Evolutionary conservation across 2,329 filamentous ascomycete genomes (phyloP).

Genomic region (Cyclaneusma minus): DNA sequence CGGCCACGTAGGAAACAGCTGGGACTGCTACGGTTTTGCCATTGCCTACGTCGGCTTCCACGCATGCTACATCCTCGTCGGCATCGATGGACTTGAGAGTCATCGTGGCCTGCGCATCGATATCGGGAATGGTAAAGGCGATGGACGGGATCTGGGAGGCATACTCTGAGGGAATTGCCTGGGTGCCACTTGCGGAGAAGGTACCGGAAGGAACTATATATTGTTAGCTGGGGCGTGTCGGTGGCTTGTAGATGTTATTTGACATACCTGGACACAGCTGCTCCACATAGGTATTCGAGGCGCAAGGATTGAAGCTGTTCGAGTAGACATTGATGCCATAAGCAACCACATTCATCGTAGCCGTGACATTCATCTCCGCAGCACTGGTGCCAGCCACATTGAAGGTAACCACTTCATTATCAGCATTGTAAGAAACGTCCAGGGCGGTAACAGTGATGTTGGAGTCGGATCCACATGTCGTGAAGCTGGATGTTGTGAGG

Average conservation of each 20-base stretch:
- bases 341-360: constrained; percentile 48
- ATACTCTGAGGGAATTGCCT: constrained; percentile 56
- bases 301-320: constrained; percentile 74
- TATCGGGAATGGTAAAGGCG: constrained; percentile 80
- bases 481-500: constrained; percentile 69
- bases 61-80: constrained; percentile 58
- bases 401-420: constrained; percentile 59
- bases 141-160: constrained; percentile 69
- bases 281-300: constrained; percentile 44
- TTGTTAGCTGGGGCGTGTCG: constrained; percentile 9
- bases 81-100: constrained; percentile 49
- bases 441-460: constrained; percentile 57
- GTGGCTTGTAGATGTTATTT: too few relatives aligned
- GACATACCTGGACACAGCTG: constrained; percentile 67
- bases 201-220: constrained; percentile 50
- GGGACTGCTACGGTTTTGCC: constrained; percentile 66
- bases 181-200: constrained; percentile 59
- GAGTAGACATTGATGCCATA: constrained; percentile 73
- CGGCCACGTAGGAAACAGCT: constrained; percentile 71
- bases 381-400: constrained; percentile 66
- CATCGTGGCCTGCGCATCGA: constrained; percentile 72
- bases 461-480: constrained; percentile 45
- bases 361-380: constrained; percentile 65
- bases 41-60: constrained; percentile 69
- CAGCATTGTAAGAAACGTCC: constrained; percentile 65